phyloP scores from a whole-genome alignment of 768 basidiomycete genomes.

The Gyrodon lividus region DNA sequence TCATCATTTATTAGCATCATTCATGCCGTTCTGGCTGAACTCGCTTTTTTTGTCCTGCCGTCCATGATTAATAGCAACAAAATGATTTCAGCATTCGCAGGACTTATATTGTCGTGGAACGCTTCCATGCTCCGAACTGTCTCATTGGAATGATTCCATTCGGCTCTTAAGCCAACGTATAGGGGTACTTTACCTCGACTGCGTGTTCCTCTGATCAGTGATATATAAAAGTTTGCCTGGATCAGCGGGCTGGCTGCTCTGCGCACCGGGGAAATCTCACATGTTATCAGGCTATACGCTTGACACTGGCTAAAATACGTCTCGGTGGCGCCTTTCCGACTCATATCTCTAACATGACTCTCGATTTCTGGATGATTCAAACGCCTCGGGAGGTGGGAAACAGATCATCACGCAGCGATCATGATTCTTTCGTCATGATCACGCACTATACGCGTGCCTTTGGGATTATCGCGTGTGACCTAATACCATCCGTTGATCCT shows the following conservation, averaged over 20 bases:
- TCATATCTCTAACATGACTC: not conserved
- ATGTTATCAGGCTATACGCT: too few relatives aligned
- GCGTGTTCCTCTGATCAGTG: not conserved
- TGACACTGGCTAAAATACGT: too few relatives aligned
- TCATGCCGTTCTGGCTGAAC: not conserved
- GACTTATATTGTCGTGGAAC: too few relatives aligned
- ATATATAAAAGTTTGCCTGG: not conserved
- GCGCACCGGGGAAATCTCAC: not conserved
- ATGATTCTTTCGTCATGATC: not conserved
- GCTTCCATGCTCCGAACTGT: too few relatives aligned
- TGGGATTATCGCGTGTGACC: too few relatives aligned
- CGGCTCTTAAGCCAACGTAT: not conserved
- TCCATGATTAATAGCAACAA: too few relatives aligned
- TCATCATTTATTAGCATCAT: not conserved
- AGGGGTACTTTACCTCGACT: not conserved
- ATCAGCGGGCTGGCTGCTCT: too few relatives aligned
- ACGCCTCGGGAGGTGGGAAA: not conserved
- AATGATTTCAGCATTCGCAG: conserved; percentile 4
- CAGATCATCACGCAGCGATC: not conserved
- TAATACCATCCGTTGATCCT: not conserved
- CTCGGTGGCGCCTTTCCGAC: too few relatives aligned
- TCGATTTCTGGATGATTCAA: not conserved
- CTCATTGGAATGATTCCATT: not conserved
- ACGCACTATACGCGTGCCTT: not conserved
- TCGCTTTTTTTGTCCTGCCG: not conserved